Evolutionary conservation across 2,329 filamentous ascomycete species (phyloP).

Genomic region (Davidsoniella australis): DNA sequence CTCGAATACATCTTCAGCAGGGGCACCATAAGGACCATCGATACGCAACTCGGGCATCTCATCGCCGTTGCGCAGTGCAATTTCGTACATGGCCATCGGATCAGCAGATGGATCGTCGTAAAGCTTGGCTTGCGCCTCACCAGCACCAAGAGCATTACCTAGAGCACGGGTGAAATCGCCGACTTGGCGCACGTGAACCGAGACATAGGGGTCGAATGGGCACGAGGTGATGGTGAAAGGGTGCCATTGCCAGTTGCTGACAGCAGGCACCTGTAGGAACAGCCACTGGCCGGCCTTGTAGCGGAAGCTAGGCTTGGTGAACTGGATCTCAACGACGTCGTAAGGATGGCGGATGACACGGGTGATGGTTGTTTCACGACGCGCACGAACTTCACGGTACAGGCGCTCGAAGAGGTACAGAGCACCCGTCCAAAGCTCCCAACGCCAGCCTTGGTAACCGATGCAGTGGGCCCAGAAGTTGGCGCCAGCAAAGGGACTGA

Average conservation of each 20-base stretch:
- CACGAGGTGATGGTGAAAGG: slow-evolving; percentile 90
- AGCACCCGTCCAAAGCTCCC: slow-evolving; percentile 76
- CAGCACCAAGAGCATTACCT: slow-evolving; percentile 68
- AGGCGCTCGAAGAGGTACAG: slow-evolving; percentile 78
- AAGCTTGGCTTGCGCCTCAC: slow-evolving; percentile 58
- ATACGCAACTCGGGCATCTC: slow-evolving; percentile 67
- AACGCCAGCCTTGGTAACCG: slow-evolving; percentile 92
- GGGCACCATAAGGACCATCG: slow-evolving; percentile 77
- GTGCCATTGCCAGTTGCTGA: slow-evolving; percentile 74
- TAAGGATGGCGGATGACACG: slow-evolving; percentile 93
- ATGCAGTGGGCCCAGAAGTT: slow-evolving; percentile 85
- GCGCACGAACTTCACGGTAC: slow-evolving; percentile 75
- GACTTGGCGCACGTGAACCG: slow-evolving; percentile 73
- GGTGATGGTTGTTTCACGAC: slow-evolving; percentile 74
- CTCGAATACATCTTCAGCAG: slow-evolving; percentile 82
- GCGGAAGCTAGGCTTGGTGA: slow-evolving; percentile 72
- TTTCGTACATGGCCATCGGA: slow-evolving; percentile 79
- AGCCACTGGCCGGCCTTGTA: slow-evolving; percentile 91
- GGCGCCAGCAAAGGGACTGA: slow-evolving; percentile 71
- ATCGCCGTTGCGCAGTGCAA: slow-evolving; percentile 68
- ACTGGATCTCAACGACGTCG: slow-evolving; percentile 80
- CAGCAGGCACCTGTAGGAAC: slow-evolving; percentile 67
- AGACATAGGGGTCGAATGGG: slow-evolving; percentile 74
- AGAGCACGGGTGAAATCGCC: slow-evolving; percentile 72
- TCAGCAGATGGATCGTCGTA: slow-evolving; percentile 54